Conservation (phyloP, 129 eudicot species). For the Flaveria bidentis region DNA sequence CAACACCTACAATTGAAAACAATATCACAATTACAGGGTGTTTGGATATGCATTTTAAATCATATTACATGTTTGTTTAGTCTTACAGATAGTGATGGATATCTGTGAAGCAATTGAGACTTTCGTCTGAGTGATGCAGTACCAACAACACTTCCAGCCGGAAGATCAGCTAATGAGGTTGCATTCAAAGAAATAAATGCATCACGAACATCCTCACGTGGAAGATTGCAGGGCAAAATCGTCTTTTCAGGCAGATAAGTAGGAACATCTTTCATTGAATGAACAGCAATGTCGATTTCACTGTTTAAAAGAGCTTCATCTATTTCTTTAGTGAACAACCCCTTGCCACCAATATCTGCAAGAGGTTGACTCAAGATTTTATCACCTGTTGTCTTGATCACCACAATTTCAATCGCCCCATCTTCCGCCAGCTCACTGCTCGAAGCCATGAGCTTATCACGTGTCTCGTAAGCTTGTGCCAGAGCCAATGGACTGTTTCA, state of each 20-base stretch:
- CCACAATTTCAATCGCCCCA: conserved; percentile 84
- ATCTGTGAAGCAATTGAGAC: conserved; percentile 82
- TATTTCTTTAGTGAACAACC: conserved; percentile 91
- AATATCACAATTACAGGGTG: not conserved
- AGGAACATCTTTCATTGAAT: conserved; percentile 99
- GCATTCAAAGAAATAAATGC: conserved; percentile 83
- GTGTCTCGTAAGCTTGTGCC: conserved; percentile 94
- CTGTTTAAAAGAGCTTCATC: conserved; percentile 85
- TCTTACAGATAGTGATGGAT: conserved; percentile 79
- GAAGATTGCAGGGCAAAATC: conserved; percentile 90
- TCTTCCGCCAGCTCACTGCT: conserved; percentile 88
- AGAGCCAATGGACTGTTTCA: conserved; percentile 94
- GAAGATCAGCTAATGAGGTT: conserved; percentile 76
- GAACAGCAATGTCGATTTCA: conserved; percentile 95
- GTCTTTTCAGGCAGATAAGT: conserved; percentile 91
- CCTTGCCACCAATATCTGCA: conserved; percentile 98
- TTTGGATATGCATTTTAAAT: not conserved
- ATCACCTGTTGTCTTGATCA: conserved; percentile 94
- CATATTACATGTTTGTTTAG: not conserved
- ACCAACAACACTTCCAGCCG: conserved; percentile 80
- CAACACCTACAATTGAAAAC: conserved; percentile 49
- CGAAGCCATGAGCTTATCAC: conserved; percentile 65
- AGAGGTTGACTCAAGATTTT: conserved; percentile 83
- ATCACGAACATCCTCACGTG: conserved; percentile 94
- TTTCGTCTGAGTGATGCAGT: conserved; percentile 94